phyloP scores from a whole-genome alignment of 2,329 filamentous ascomycete species.

The Trichoderma afroharzianum region DNA sequence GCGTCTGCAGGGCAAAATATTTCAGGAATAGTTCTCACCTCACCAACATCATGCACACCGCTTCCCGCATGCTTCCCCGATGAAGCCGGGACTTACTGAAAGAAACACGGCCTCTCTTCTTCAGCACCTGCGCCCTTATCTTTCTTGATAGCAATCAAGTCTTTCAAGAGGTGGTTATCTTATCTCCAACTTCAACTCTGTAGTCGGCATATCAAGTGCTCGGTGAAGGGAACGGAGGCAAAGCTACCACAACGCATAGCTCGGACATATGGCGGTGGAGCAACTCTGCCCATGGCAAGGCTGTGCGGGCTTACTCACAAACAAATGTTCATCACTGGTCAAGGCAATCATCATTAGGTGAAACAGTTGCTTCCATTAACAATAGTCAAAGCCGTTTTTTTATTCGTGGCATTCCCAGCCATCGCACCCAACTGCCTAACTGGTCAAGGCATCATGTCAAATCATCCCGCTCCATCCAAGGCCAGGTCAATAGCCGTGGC shows the following conservation, averaged over 20 bases:
- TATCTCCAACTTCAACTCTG: neutral
- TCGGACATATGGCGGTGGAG: neutral
- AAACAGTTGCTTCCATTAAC: constrained; percentile 2
- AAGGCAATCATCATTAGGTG: neutral
- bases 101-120: neutral
- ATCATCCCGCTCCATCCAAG: constrained; percentile 16
- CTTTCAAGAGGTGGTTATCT: neutral
- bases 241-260: neutral
- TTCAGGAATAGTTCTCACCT: neutral
- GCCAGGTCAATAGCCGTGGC: constrained; percentile 12
- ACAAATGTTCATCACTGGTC: neutral
- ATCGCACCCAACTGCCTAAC: constrained; percentile 19
- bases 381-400: constrained; percentile 46
- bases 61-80: neutral
- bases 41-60: neutral
- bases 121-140: neutral
- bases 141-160: neutral
- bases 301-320: neutral
- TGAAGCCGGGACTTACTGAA: neutral
- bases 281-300: neutral
- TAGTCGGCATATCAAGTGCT: neutral
- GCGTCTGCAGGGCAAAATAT: neutral
- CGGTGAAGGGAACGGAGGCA: neutral
- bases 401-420: constrained; percentile 7
- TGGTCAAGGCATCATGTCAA: constrained; percentile 20